phyloP scores from a whole-genome alignment of 805 yeast genomes.

The Maudiozyma turicensis region DNA sequence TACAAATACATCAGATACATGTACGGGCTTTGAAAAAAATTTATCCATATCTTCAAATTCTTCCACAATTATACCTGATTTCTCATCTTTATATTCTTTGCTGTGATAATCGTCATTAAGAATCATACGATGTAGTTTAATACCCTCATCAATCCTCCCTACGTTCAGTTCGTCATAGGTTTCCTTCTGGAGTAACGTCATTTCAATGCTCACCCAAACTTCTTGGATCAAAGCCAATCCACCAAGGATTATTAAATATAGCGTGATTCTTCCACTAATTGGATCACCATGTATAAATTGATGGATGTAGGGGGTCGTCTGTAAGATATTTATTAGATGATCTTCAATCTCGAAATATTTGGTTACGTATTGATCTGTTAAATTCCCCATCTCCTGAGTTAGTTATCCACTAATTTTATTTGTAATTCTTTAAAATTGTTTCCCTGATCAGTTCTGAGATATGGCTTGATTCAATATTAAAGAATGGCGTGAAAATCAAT shows the following conservation, averaged over 20 bases:
- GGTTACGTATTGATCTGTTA: background rate
- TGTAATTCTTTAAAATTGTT: background rate
- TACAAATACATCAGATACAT: conserved; percentile 65
- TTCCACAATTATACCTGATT: conserved; percentile 26
- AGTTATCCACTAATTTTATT: background rate
- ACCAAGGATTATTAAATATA: conserved; percentile 25
- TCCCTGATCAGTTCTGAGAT: background rate
- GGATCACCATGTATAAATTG: conserved; percentile 20
- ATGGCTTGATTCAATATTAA: background rate
- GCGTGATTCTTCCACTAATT: conserved; percentile 28
- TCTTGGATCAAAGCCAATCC: conserved; percentile 27
- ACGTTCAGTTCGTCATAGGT: conserved; percentile 26
- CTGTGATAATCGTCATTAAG: conserved; percentile 27
- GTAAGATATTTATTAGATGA: conserved; percentile 10
- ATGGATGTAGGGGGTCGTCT: conserved; percentile 11
- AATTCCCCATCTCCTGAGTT: background rate
- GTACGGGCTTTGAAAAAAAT: conserved; percentile 64
- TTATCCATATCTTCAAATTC: conserved; percentile 43
- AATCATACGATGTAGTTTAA: conserved; percentile 24
- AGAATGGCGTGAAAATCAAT: background rate
- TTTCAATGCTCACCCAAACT: conserved; percentile 26
- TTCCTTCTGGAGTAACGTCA: conserved; percentile 26
- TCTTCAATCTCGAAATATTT: conserved; percentile 17
- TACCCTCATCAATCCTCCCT: conserved; percentile 23
- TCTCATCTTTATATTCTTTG: conserved; percentile 24